Conservation (phyloP, 2,329 filamentous ascomycete genomes). For the Hypoxylon sp. region DNA sequence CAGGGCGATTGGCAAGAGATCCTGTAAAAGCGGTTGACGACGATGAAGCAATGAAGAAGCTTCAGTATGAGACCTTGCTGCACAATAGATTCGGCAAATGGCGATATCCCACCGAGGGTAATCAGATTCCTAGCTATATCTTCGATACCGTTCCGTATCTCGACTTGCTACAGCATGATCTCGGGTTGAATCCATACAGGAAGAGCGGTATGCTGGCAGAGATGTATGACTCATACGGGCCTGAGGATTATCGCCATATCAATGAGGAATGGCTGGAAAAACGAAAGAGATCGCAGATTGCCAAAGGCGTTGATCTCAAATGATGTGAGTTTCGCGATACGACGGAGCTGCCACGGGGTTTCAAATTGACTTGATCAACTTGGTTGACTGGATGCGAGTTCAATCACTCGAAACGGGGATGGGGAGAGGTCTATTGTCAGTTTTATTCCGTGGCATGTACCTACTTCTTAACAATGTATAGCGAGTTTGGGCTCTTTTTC, state of each 20-base stretch:
- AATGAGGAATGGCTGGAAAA: neutral
- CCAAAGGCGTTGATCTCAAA: no score
- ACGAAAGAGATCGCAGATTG: neutral
- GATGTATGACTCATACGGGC: conserved; percentile 63
- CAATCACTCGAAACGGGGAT: no score
- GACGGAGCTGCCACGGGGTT: no score
- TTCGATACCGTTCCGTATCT: conserved; percentile 80
- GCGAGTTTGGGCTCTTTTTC: no score
- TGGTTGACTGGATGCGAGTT: no score
- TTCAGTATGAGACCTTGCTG: conserved; percentile 65
- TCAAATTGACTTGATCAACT: no score
- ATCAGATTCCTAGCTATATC: conserved; percentile 71
- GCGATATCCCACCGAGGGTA: conserved; percentile 72
- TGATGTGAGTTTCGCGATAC: no score
- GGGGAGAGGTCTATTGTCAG: no score
- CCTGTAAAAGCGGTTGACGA: conserved; percentile 32
- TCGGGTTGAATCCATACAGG: conserved; percentile 65
- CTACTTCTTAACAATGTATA: no score
- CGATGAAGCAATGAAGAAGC: conserved; percentile 50
- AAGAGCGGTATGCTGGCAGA: conserved; percentile 63
- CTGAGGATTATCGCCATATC: conserved; percentile 60
- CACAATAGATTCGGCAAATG: conserved; percentile 74
- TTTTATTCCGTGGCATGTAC: no score
- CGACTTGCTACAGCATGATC: conserved; percentile 71
- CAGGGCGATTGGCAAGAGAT: conserved; percentile 43